These are phyloP conservation scores for Vitis hybrid DNA, from an alignment of 177 flowering plant species.

Conservation along the genomic window DNA sequence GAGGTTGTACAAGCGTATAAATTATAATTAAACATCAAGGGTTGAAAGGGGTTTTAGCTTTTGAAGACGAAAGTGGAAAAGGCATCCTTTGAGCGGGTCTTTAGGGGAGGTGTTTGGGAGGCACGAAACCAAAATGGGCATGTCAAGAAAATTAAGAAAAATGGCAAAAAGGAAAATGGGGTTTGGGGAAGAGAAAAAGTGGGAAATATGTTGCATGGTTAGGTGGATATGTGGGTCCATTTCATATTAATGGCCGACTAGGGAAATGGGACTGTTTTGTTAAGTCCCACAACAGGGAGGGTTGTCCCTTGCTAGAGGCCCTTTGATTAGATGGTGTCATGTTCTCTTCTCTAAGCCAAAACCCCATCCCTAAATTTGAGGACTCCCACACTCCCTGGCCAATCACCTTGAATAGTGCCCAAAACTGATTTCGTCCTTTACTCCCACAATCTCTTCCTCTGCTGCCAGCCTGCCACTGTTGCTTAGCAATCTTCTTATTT, in stretches of 20 bases:
- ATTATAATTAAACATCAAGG: no score
- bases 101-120: constrained; percentile 5
- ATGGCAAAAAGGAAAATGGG: background rate
- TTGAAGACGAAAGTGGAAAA: background rate
- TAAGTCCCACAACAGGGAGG: constrained; percentile 8
- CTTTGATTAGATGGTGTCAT: background rate
- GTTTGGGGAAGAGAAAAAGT: background rate
- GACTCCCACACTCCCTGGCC: no score
- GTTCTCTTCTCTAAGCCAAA: no score
- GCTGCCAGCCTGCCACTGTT: no score
- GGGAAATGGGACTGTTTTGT: constrained; percentile 6
- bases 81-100: constrained; percentile 7
- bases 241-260: constrained; percentile 22
- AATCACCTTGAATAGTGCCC: no score
- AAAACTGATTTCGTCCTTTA: no score
- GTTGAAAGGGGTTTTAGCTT: no score
- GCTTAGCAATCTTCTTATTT: no score
- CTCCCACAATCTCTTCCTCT: no score
- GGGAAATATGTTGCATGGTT: constrained; percentile 16
- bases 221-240: constrained; percentile 21
- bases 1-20: no score
- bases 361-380: no score
- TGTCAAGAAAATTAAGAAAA: background rate
- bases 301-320: constrained; percentile 9
- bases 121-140: background rate